phyloP scores from a whole-genome alignment of 192 early-diverging fungal species.

The Coemansia erecta region DNA sequence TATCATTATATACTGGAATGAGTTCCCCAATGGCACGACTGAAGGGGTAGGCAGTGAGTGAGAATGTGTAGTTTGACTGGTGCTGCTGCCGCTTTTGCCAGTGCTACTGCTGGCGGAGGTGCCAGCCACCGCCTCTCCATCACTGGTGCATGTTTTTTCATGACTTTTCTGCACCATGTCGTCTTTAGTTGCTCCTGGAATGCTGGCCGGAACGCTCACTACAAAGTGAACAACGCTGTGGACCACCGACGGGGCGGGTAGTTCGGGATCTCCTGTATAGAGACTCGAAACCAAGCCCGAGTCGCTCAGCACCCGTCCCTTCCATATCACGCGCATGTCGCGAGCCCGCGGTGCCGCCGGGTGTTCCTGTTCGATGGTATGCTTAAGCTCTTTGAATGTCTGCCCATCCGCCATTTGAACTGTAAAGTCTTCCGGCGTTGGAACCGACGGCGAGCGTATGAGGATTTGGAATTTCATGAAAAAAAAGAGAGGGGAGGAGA shows the following conservation, averaged over 20 bases:
- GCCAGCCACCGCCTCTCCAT: conserved; percentile 7
- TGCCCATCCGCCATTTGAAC: conserved; percentile 12
- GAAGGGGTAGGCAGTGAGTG: neutral
- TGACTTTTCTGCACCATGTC: neutral
- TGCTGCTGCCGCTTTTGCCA: too few relatives aligned
- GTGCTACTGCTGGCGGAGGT: neutral
- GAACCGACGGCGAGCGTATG: conserved; percentile 39
- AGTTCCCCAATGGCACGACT: conserved; percentile 28
- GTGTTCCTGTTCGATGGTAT: conserved; percentile 30
- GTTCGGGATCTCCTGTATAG: conserved; percentile 2
- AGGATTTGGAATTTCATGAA: conserved; percentile 18
- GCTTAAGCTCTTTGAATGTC: conserved; percentile 30
- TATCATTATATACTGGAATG: conserved; percentile 50
- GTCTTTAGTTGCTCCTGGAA: neutral
- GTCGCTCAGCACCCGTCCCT: conserved; percentile 35
- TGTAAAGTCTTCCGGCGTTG: conserved; percentile 35
- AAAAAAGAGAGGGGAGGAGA: neutral
- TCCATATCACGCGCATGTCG: conserved; percentile 50
- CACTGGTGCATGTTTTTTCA: neutral
- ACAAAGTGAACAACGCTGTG: conserved; percentile 38
- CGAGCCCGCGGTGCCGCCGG: conserved; percentile 24
- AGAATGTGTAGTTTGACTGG: too few relatives aligned
- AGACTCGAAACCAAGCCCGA: conserved; percentile 8
- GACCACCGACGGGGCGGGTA: neutral
- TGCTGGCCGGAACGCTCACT: conserved; percentile 9